Conservation (phyloP, 257 asterid genomes). For the Ligustrum vulgare region DNA sequence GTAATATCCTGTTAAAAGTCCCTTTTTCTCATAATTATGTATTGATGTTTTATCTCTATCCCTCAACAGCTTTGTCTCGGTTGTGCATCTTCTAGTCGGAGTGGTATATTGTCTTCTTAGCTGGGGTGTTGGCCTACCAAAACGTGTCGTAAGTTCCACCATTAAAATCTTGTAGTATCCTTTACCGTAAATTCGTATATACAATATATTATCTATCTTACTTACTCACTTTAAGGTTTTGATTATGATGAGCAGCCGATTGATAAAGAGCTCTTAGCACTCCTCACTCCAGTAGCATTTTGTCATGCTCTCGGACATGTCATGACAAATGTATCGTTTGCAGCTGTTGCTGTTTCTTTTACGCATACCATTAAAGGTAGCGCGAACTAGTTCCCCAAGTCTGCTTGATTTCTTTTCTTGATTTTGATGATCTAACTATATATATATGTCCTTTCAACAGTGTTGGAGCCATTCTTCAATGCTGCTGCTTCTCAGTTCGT, state of each 20-base stretch:
- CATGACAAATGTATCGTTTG: conserved; percentile 64
- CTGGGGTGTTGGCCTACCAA: conserved; percentile 58
- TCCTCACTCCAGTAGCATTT: conserved; percentile 59
- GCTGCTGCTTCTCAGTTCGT: conserved; percentile 68
- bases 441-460: conserved; percentile 25
- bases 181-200: background rate
- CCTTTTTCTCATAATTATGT: background rate
- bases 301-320: conserved; percentile 71
- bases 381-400: too few species aligned
- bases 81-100: conserved; percentile 59
- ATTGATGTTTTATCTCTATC: background rate
- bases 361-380: conserved; percentile 70
- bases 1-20: background rate
- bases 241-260: conserved; percentile 45
- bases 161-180: background rate
- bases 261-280: conserved; percentile 43
- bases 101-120: conserved; percentile 53
- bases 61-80: conserved; percentile 52
- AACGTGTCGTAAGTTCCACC: conserved; percentile 50
- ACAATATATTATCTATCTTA: too few species aligned
- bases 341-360: conserved; percentile 70
- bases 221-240: conserved; percentile 12
- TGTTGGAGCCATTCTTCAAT: conserved; percentile 62
- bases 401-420: background rate
- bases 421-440: background rate